Evolutionary conservation across 495 filamentous ascomycete genomes (phyloP).

Genomic region (Barbatosphaeria neglecta): DNA sequence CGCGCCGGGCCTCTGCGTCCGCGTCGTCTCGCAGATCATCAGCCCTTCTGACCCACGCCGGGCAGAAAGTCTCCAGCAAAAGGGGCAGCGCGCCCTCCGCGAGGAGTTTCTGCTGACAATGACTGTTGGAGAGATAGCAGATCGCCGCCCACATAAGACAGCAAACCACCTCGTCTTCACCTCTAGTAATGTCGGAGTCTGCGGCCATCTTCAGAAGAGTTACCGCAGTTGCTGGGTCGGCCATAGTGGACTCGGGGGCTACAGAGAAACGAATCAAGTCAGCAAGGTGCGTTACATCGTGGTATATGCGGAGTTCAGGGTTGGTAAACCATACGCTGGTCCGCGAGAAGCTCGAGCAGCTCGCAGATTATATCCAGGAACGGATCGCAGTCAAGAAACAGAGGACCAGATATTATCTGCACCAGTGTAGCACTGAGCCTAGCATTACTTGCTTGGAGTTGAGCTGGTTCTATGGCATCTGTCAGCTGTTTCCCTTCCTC

Average conservation of each 20-base stretch:
- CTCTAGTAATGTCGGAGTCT: constrained; percentile 3
- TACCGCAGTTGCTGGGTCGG: constrained; percentile 19
- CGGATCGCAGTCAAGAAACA: constrained; percentile 12
- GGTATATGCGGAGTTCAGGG: too few relatives aligned
- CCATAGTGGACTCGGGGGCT: constrained; percentile 24
- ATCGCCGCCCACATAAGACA: constrained; percentile 22
- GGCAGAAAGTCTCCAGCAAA: constrained; percentile 22
- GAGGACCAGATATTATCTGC: constrained; percentile 22
- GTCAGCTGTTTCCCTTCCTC: constrained; percentile 11
- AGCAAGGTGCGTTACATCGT: not conserved
- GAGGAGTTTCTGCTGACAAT: constrained; percentile 33
- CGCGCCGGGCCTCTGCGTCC: constrained; percentile 41
- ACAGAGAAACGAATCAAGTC: not conserved
- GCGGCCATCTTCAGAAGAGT: constrained; percentile 22
- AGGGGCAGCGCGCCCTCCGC: constrained; percentile 12
- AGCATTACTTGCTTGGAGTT: constrained; percentile 35
- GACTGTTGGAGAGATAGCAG: constrained; percentile 28
- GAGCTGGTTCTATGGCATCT: constrained; percentile 36
- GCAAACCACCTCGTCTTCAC: constrained; percentile 25
- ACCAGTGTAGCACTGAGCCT: constrained; percentile 27
- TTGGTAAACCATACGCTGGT: constrained; percentile 24
- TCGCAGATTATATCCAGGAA: constrained; percentile 31
- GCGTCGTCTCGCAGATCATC: too few relatives aligned
- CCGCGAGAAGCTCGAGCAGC: constrained; percentile 36
- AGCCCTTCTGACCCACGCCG: constrained; percentile 15